phyloP scores from a whole-genome alignment of 306 rosid genomes.

The Prosopis cineraria region DNA sequence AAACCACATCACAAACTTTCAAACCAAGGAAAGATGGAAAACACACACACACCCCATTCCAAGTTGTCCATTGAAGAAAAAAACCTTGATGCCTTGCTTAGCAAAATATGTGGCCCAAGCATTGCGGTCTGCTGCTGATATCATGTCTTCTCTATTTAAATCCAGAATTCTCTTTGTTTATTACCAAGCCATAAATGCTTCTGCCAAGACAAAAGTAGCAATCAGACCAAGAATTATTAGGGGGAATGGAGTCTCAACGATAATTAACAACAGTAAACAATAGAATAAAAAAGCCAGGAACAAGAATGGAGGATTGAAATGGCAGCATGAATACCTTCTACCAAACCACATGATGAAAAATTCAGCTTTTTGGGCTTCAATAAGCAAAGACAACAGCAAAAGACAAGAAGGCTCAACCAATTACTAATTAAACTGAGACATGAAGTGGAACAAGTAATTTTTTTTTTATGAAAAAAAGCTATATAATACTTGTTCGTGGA shows the following conservation, averaged over 20 bases:
- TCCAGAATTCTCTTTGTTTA: slow-evolving; percentile 88
- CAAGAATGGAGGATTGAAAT: slow-evolving; percentile 22
- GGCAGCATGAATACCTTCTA: slow-evolving; percentile 16
- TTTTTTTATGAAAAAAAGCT: too few species aligned
- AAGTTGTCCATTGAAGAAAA: slow-evolving; percentile 85
- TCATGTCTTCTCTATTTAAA: slow-evolving; percentile 97
- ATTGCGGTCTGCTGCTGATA: slow-evolving; percentile 80
- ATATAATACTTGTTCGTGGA: slow-evolving; percentile 59
- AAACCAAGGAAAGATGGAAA: slow-evolving; percentile 31
- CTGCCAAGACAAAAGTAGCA: slow-evolving; percentile 46
- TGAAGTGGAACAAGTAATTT: background rate
- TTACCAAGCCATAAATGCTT: slow-evolving; percentile 90
- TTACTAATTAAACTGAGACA: background rate
- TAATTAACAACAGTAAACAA: background rate
- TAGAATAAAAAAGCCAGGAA: slow-evolving; percentile 23
- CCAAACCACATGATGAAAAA: background rate
- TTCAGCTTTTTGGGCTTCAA: background rate
- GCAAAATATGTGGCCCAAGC: slow-evolving; percentile 90
- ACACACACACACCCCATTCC: too few species aligned
- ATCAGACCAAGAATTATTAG: slow-evolving; percentile 10
- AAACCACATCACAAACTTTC: slow-evolving; percentile 28
- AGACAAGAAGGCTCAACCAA: background rate
- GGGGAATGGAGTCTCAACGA: background rate
- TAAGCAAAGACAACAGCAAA: background rate
- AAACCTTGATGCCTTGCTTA: slow-evolving; percentile 68